Evolutionary conservation across 2,329 filamentous ascomycete species (phyloP).

Genomic region (Colletotrichum euphorbiae): DNA sequence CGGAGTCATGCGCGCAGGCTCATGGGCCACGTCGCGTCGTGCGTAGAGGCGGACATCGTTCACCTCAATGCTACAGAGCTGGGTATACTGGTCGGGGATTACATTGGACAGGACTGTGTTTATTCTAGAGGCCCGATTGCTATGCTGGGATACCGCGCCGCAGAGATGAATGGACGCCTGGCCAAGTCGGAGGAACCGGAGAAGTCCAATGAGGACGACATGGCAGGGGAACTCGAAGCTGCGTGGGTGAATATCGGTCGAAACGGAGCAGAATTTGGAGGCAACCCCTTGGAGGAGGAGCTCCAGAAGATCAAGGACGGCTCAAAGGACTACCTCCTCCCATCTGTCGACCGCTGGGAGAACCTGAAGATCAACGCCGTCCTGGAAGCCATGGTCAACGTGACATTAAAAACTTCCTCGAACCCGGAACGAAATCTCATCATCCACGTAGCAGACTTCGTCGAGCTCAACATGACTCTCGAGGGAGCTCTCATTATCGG

Average conservation of each 20-base stretch:
- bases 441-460: conserved; percentile 83
- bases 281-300: conserved; percentile 55
- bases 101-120: conserved; percentile 72
- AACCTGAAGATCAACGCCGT: conserved; percentile 70
- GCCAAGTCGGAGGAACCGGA: conserved; percentile 61
- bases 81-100: conserved; percentile 75
- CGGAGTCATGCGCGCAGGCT: conserved; percentile 47
- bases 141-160: conserved; percentile 67
- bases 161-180: conserved; percentile 66
- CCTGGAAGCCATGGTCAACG: conserved; percentile 62
- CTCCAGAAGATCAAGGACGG: conserved; percentile 56
- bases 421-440: conserved; percentile 66
- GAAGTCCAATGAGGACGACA: conserved; percentile 48
- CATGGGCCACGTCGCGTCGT: conserved; percentile 71
- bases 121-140: conserved; percentile 61
- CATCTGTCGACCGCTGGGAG: conserved; percentile 66
- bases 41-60: conserved; percentile 74
- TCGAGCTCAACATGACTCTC: conserved; percentile 77
- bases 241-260: conserved; percentile 43
- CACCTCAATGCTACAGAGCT: conserved; percentile 77
- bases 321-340: conserved; percentile 45
- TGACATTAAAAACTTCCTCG: conserved; percentile 7
- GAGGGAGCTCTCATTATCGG: conserved; percentile 77
- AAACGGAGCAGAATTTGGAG: conserved; percentile 40
- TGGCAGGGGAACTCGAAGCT: conserved; percentile 42